Percentiles rank a stretch among this genome's conserved stretches.
Evolutionary conservation across 257 asterid species (phyloP).

Genomic region (Ballota nigra): DNA sequence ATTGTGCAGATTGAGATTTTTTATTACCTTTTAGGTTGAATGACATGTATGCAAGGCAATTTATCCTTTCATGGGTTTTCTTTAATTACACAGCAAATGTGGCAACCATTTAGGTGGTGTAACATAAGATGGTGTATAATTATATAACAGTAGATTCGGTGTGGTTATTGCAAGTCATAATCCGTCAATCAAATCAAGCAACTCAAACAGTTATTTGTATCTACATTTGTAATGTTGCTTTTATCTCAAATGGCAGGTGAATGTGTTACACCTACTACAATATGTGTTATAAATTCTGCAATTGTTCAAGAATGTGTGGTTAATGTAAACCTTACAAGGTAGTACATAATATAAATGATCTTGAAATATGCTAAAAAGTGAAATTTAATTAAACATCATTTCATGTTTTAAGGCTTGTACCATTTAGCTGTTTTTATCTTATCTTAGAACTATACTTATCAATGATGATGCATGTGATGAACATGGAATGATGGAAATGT

Average conservation of each 20-base stretch:
- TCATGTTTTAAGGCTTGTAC: neutral
- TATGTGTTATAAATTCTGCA: neutral
- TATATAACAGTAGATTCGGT: too few species aligned
- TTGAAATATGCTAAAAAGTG: neutral
- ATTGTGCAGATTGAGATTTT: too few species aligned
- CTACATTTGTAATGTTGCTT: neutral
- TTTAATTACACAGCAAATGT: too few species aligned
- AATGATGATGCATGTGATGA: constrained; percentile 45
- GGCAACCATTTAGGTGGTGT: too few species aligned
- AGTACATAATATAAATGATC: neutral
- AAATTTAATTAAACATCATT: neutral
- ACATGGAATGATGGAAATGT: constrained; percentile 29
- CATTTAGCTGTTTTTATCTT: neutral
- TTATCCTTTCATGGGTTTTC: too few species aligned
- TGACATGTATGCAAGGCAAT: too few species aligned
- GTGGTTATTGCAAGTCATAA: neutral
- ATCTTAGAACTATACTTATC: neutral
- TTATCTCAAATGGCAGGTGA: neutral
- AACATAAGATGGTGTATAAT: too few species aligned
- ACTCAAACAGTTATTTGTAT: neutral
- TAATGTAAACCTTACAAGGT: neutral
- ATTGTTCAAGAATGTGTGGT: neutral
- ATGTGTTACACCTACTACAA: neutral
- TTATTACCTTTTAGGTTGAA: too few species aligned
- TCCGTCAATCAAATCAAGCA: neutral